phyloP scores from a whole-genome alignment of 495 filamentous ascomycete species.

The Annulohypoxylon stygium region DNA sequence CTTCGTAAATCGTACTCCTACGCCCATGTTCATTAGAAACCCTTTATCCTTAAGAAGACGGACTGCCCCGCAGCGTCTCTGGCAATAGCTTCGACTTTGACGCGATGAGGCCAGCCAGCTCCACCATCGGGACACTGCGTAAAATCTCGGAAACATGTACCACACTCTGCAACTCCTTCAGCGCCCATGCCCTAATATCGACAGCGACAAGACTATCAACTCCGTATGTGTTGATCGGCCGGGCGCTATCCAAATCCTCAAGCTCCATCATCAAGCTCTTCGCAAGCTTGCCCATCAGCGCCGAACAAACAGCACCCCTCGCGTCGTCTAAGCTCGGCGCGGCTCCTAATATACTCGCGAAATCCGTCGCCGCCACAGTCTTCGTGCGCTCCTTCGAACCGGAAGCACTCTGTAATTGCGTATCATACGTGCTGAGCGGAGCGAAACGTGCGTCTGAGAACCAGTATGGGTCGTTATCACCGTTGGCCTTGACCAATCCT shows the following conservation, averaged over 20 bases:
- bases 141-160: slow-evolving; percentile 67
- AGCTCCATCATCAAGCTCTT: slow-evolving; percentile 49
- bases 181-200: slow-evolving; percentile 61
- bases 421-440: slow-evolving; percentile 54
- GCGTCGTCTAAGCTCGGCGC: slow-evolving; percentile 40
- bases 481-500: slow-evolving; percentile 48
- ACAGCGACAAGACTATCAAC: slow-evolving; percentile 66
- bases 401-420: slow-evolving; percentile 36
- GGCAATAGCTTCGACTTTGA: slow-evolving; percentile 49
- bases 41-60: slow-evolving; percentile 2
- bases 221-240: slow-evolving; percentile 52
- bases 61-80: slow-evolving; percentile 13
- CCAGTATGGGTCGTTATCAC: slow-evolving; percentile 59
- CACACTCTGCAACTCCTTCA: slow-evolving; percentile 58
- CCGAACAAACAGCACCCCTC: slow-evolving; percentile 39
- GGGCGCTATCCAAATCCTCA: slow-evolving; percentile 48
- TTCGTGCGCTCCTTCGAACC: slow-evolving; percentile 27
- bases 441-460: slow-evolving; percentile 60
- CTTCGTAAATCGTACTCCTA: slow-evolving; percentile 1
- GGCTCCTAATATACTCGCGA: slow-evolving; percentile 40
- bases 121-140: slow-evolving; percentile 53
- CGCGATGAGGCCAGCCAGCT: slow-evolving; percentile 47
- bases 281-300: slow-evolving; percentile 49
- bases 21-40: background rate
- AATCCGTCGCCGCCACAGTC: slow-evolving; percentile 33